A percentile compares a stretch with the other conserved stretches of the same genome.
Conservation (phyloP, 2,329 filamentous ascomycete species). For the Stagonosporopsis cucurbitacearum region DNA sequence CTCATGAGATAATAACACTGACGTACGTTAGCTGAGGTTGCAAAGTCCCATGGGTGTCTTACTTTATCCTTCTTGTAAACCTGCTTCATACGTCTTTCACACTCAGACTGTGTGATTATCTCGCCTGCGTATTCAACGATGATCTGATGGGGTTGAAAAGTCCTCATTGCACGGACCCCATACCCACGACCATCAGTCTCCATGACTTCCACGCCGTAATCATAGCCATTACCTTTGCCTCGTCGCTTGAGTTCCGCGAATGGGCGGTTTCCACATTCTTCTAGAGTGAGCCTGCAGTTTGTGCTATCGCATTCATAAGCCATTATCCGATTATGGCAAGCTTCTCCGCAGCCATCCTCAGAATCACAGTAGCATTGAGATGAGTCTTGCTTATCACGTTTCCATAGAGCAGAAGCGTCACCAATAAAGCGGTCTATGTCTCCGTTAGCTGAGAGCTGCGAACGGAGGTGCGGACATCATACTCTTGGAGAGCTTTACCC, state of each 20-base stretch:
- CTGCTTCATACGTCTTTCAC: slow-evolving; percentile 90
- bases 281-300: slow-evolving; percentile 82
- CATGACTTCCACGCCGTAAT: slow-evolving; percentile 92
- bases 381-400: slow-evolving; percentile 76
- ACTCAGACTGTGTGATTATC: slow-evolving; percentile 94
- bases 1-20: slow-evolving; percentile 99
- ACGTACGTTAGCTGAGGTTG: slow-evolving; percentile 24
- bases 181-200: slow-evolving; percentile 89
- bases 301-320: slow-evolving; percentile 92
- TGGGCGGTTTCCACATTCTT: slow-evolving; percentile 81
- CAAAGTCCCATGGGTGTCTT: slow-evolving; percentile 36
- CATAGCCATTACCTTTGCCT: slow-evolving; percentile 75
- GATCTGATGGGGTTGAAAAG: slow-evolving; percentile 87
- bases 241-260: slow-evolving; percentile 82
- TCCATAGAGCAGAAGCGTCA: slow-evolving; percentile 80
- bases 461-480: slow-evolving; percentile 48
- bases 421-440: slow-evolving; percentile 83
- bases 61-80: slow-evolving; percentile 94
- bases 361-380: slow-evolving; percentile 63
- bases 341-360: slow-evolving; percentile 83
- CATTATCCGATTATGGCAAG: slow-evolving; percentile 95
- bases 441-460: slow-evolving; percentile 9
- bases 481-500: slow-evolving; percentile 92
- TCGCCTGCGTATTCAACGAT: slow-evolving; percentile 99
- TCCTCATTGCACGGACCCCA: slow-evolving; percentile 88